Evolutionary conservation across 2,329 filamentous ascomycete species (phyloP), one percentile per base, ranked within the genome.

Genomic region (Spiromastix sp.): DNA sequence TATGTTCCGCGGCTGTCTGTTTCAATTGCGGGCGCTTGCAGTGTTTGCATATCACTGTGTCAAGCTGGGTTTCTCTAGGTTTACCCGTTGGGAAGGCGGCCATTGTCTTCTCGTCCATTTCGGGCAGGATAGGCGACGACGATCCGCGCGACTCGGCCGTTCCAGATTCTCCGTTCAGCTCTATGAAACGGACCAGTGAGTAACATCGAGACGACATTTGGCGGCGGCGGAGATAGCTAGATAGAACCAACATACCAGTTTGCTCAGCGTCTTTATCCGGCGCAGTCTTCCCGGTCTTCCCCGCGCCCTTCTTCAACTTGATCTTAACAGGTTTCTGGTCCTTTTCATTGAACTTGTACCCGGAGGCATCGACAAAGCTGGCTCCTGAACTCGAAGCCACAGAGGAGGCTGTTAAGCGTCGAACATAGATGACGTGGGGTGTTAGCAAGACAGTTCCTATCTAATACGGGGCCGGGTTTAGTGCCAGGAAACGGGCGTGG

Each of bases 11-110:
- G 2, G 84, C 81, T 1, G 77, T 78, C 20, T 76, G 76, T 49
- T 80, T 82, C 10, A 91, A 68, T 9, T 94, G 74, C 34, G 82
- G 82, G 50, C 93, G 87, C 61, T 91, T 94, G 65, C 89, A 98
- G 56, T 93, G 85, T 56, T 91, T 95, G 71, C 89, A 98, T 46
- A 81, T 72, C 33, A 91, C 78, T 7, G 85, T 72, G 43, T 93
- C 85, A 8, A 82, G 74, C 38, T 69, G 70, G 51, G 94, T 87
- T 48, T 86, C 79, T 46, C 93, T 71, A 0, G 86, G 85, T 39
- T 81, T 77, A 42, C 85, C 85, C 30, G 80, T 87, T 3, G 77
- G 70, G 57, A 95, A 95, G 4, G 82, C 82, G 41, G 85, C 77
- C 47, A 82, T 74, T 10, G 83, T 77, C 42, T 69, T 74, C 41